Evolutionary conservation across 345 rosid genomes (phyloP).

Genomic region (Passiflora organensis): DNA sequence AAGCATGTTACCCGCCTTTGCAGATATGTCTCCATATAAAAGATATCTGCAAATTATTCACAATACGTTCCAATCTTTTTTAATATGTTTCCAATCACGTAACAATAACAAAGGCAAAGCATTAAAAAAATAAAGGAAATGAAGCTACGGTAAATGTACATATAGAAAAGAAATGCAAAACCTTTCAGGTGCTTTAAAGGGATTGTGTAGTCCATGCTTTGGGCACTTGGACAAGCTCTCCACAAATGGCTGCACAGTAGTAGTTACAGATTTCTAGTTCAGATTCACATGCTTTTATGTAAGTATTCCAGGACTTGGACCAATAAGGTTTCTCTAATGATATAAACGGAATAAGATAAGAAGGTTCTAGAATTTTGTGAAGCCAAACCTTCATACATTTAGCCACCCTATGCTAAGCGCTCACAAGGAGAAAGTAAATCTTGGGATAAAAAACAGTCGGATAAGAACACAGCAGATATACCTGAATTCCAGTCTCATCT

Average conservation of each 20-base stretch:
- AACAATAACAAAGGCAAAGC: background rate
- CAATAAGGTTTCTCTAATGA: conserved; percentile 1
- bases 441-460: background rate
- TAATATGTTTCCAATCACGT: too few relatives aligned
- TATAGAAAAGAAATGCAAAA: conserved; percentile 23
- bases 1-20: conserved; percentile 86
- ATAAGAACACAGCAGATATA: conserved; percentile 5
- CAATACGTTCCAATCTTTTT: too few relatives aligned
- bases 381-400: background rate
- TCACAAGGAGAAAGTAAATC: background rate
- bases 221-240: conserved; percentile 93
- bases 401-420: background rate
- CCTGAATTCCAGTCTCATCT: conserved; percentile 71
- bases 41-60: conserved; percentile 53
- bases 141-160: background rate
- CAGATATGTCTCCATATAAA: conserved; percentile 80
- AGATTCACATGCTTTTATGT: background rate
- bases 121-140: background rate
- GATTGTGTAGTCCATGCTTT: conserved; percentile 95
- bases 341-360: background rate
- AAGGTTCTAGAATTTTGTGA: background rate
- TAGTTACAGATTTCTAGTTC: background rate
- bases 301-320: background rate
- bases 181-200: conserved; percentile 97
- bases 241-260: conserved; percentile 71